Base-by-base conservation (phyloP, 2,329 filamentous ascomycete genomes). In the Beauveria caledonica region DNA sequence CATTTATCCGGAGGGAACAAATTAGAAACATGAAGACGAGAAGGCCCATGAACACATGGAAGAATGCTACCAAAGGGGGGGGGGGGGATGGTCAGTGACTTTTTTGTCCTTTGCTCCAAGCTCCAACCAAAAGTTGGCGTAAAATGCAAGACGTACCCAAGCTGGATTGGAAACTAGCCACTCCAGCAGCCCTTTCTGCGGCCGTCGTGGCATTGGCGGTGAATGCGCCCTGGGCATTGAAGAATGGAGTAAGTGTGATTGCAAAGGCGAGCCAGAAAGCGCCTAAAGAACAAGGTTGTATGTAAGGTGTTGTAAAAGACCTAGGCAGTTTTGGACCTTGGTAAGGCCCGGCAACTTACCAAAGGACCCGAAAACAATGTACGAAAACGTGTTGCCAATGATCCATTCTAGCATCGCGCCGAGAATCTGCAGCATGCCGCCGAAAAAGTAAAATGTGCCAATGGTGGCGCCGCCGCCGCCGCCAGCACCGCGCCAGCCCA, bases 1-100 rank as follows among this genome's bases (percentile, higher is more conserved):
- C 58, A 68, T 90, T 90, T 27, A 86, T 89, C 42, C 87, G 82
- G 8, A 89, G 74, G 1, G 86, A 79, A 71, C 84, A 86, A 67
- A 89, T 76, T 50, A 88, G 72, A 73, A 81, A 88, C 65, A 89
- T 70, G 62, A 87, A 70, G 71, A 80, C 83, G 33, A 88, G 73
- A 19, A 88, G 65, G 5, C 74, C 81, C 84, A 87, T 87, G 62
- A 78, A 78, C 60, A 87, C 68, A 61, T 82, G 78, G 72, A 86
- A 81, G 75, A 86, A 87, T 36, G 72, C 79, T 65, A 6, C 36
- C n/a, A n/a, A n/a, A n/a, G n/a, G n/a, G n/a, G n/a, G n/a, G 36
- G 15, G n/a, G 23, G 3, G 8, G 9, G 4, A 62, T 51, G 50
- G 59, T 7, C 54, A 54, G 36, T 8, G 3, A 19, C n/a, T 42